Percentiles rank a stretch among this genome's conserved stretches.
phyloP scores from a whole-genome alignment of 768 basidiomycete genomes.

The Panellus pusillus region DNA sequence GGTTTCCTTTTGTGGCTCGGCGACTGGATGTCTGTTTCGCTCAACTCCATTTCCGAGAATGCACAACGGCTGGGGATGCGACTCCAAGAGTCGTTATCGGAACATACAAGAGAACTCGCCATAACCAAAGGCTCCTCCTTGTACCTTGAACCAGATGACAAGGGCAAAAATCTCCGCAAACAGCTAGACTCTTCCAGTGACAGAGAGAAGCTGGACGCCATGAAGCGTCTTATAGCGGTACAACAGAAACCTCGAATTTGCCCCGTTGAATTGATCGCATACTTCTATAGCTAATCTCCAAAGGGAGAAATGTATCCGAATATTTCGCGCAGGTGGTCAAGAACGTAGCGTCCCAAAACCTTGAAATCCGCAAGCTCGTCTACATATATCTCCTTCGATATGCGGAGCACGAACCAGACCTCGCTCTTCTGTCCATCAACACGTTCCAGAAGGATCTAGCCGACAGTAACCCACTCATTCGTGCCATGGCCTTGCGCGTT shows the following conservation, averaged over 20 bases:
- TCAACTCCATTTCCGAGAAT: slow-evolving; percentile 72
- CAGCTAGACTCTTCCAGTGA: slow-evolving; percentile 90
- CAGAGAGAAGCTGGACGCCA: slow-evolving; percentile 88
- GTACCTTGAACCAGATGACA: slow-evolving; percentile 80
- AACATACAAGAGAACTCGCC: slow-evolving; percentile 73
- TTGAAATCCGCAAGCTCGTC: slow-evolving; percentile 94
- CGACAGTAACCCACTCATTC: slow-evolving; percentile 89
- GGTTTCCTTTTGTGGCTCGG: neutral
- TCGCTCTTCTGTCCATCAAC: slow-evolving; percentile 94
- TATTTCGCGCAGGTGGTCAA: slow-evolving; percentile 98
- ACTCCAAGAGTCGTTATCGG: slow-evolving; percentile 79
- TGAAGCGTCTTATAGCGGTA: slow-evolving; percentile 94
- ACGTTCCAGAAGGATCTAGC: slow-evolving; percentile 97
- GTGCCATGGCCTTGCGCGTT: slow-evolving; percentile 94
- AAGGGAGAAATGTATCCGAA: slow-evolving; percentile 85
- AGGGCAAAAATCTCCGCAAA: slow-evolving; percentile 75
- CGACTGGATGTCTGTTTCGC: slow-evolving; percentile 43
- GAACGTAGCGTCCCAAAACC: slow-evolving; percentile 89
- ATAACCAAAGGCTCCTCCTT: slow-evolving; percentile 55
- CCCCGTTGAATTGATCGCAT: neutral
- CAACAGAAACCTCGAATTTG: slow-evolving; percentile 26
- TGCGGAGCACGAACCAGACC: slow-evolving; percentile 90
- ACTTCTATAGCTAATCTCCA: slow-evolving; percentile 77
- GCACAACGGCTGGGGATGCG: slow-evolving; percentile 81
- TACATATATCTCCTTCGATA: slow-evolving; percentile 97